phyloP scores from a whole-genome alignment of 148 eudicot genomes.

The Polygonum maritimum region DNA sequence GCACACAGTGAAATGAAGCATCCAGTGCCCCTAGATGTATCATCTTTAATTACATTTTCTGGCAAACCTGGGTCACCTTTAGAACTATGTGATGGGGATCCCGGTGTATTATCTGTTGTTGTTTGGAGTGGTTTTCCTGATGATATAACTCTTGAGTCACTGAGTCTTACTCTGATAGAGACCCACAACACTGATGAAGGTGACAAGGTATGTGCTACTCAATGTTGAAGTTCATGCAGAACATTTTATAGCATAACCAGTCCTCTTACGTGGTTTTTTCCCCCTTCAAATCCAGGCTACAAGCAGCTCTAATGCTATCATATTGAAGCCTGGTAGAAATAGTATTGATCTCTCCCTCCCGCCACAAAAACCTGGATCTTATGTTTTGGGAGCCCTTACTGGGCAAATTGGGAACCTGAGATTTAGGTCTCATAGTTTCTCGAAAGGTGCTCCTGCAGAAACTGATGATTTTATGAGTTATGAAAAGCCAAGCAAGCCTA shows the following conservation, averaged over 20 bases:
- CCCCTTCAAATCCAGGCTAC: constrained; percentile 42
- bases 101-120: constrained; percentile 70
- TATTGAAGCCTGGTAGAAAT: constrained; percentile 85
- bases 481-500: constrained; percentile 96
- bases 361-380: constrained; percentile 98
- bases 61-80: constrained; percentile 78
- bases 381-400: constrained; percentile 92
- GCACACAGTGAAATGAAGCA: constrained; percentile 96
- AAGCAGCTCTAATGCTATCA: constrained; percentile 60
- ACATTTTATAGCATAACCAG: background rate
- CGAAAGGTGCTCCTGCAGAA: constrained; percentile 87
- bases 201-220: constrained; percentile 55
- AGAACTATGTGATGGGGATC: constrained; percentile 92
- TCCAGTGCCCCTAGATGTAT: constrained; percentile 95
- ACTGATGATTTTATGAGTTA: constrained; percentile 98
- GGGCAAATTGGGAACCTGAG: constrained; percentile 94
- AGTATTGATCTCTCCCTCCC: constrained; percentile 65
- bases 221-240: background rate
- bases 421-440: constrained; percentile 95
- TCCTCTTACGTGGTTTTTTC: background rate
- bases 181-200: constrained; percentile 91
- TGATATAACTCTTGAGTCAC: constrained; percentile 88
- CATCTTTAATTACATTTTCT: constrained; percentile 88
- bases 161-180: constrained; percentile 79
- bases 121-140: constrained; percentile 99